These are phyloP conservation scores for Drechslera avenae DNA, from an alignment of 2,329 filamentous ascomycete genomes.

Conservation along the genomic window DNA sequence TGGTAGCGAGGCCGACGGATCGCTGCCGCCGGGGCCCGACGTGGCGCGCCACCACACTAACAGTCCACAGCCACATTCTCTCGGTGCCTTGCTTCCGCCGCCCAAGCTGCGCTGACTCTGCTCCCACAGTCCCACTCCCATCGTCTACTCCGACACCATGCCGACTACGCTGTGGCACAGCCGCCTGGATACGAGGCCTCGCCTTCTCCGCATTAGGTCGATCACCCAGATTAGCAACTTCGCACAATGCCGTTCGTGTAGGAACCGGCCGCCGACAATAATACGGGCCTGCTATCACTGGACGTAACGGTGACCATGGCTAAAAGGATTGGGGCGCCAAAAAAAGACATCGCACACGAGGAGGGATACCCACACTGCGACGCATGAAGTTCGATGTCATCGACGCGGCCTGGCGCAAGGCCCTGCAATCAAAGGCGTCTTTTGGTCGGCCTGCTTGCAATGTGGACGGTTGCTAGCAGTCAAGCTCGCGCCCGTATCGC, in stretches of 20 bases:
- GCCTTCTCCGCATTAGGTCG: conserved; percentile 15
- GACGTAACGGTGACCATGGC: conserved; percentile 4
- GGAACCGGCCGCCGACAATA: conserved; percentile 6
- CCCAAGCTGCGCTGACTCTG: background rate
- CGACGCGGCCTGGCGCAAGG: conserved; percentile 13
- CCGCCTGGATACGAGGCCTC: conserved; percentile 10
- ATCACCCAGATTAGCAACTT: conserved; percentile 4
- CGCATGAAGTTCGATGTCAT: conserved; percentile 24
- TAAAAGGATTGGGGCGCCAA: conserved; percentile 17
- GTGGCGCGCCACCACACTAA: conserved; percentile 5
- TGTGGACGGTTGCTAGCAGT: conserved; percentile 5
- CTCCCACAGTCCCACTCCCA: too few species aligned
- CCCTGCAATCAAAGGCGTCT: conserved; percentile 22
- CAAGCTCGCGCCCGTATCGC: conserved; percentile 20
- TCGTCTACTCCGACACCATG: conserved; percentile 8
- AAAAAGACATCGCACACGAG: conserved; percentile 27
- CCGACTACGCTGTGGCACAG: conserved; percentile 28
- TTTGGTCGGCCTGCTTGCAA: background rate
- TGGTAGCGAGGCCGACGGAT: conserved; percentile 14
- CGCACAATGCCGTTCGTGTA: background rate
- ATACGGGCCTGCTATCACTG: conserved; percentile 8
- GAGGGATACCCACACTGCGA: conserved; percentile 16
- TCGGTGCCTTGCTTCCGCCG: conserved; percentile 13
- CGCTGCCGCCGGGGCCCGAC: conserved; percentile 7
- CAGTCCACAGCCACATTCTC: conserved; percentile 11